Base-by-base conservation (phyloP, 2,329 filamentous ascomycete genomes). In the Fusarium temperatum region DNA sequence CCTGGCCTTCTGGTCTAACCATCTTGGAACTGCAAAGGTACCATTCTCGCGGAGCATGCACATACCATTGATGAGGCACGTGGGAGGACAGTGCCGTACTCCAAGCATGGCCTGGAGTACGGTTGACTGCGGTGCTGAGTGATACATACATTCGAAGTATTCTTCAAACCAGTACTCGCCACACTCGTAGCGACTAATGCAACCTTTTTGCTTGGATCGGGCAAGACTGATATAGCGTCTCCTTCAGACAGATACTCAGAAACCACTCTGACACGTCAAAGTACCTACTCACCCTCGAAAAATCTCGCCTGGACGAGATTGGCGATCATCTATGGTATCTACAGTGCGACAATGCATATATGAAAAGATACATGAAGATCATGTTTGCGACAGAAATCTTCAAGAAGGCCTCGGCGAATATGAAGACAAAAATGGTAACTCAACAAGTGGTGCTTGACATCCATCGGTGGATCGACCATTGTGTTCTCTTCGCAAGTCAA, bases 31-130 rank as follows among this genome's bases (percentile, higher is more conserved):
- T 30, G 26, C 15, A 26, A 20, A 38, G 20, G 11, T 28, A 8
- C 8, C 7, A 1, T 54, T 54, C 32, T 65, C 8, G 17, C 5
- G 4, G 22, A 36, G 8, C 39, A 35, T 45, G n/a, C 58, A 3
- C 12, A 17, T 13, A 45, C 45, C 6, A 65, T 65, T 28, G 13
- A 39, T 13, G 20, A 35, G 4, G 26, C 32, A 24, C 14, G 39
- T 6, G 9, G 4, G 20, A 17, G 36, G 5, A 9, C 18, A 0
- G 24, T 12, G 4, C 11, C 22, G 3, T 32, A 28, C 22, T n/a
- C 35, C 0, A 28, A 24, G 3, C 7, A 26, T n/a, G 58, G 35
- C 5, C 17, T 39, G 3, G 32, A 10, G 14, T 17, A 24, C 15
- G 4, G n/a, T 44, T 24, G 9, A 44, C 41, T 44, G 17, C 8